Conservation (phyloP, 495 filamentous ascomycete species). For the Aspergillus baeticus region DNA sequence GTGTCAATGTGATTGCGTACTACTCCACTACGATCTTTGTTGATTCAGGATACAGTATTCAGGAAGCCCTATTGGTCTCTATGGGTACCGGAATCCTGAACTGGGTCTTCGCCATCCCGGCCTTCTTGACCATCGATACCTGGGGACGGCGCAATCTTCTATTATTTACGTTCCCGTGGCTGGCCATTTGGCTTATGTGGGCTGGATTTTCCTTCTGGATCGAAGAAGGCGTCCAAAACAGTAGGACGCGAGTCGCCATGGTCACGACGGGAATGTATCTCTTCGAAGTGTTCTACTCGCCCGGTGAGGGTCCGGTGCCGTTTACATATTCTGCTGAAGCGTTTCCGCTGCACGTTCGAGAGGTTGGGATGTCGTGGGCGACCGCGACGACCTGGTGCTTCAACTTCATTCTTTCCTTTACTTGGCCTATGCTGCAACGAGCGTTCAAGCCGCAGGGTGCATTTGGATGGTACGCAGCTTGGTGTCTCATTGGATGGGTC, state of each 20-base stretch:
- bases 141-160: slow-evolving; percentile 63
- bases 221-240: slow-evolving; percentile 24
- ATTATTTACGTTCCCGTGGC: slow-evolving; percentile 63
- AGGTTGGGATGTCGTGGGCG: slow-evolving; percentile 68
- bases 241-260: slow-evolving; percentile 42
- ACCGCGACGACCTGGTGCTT: slow-evolving; percentile 53
- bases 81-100: slow-evolving; percentile 66
- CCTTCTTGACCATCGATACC: slow-evolving; percentile 67
- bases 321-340: slow-evolving; percentile 60
- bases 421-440: slow-evolving; percentile 49
- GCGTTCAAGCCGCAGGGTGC: slow-evolving; percentile 55
- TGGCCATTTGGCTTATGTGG: slow-evolving; percentile 56
- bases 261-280: slow-evolving; percentile 52
- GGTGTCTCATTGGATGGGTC: slow-evolving; percentile 57
- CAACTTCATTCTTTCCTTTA: slow-evolving; percentile 56
- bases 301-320: slow-evolving; percentile 57
- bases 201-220: slow-evolving; percentile 61
- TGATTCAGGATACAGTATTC: slow-evolving; percentile 42
- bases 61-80: slow-evolving; percentile 53
- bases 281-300: slow-evolving; percentile 52
- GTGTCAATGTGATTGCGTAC: slow-evolving; percentile 53
- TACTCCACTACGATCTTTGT: slow-evolving; percentile 58
- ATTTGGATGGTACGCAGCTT: slow-evolving; percentile 62
- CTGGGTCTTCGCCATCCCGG: slow-evolving; percentile 65
- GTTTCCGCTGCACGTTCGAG: slow-evolving; percentile 59